These are phyloP conservation scores for Geranomyces michiganensis DNA, from an alignment of 192 early-diverging fungal species.

Conservation along the genomic window DNA sequence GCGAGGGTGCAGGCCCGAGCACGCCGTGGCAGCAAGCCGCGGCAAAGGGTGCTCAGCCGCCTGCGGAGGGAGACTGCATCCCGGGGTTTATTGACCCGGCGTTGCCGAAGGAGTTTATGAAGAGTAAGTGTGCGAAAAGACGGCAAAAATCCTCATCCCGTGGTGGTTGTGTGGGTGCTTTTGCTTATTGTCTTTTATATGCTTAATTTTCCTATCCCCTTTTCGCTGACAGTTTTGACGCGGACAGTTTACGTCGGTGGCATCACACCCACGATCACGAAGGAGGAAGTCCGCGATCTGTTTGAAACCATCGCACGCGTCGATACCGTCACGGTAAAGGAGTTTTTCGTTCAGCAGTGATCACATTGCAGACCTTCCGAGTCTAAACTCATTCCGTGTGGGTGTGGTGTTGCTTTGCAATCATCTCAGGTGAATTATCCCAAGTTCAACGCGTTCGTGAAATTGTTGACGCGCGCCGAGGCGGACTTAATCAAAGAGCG, in stretches of 20 bases:
- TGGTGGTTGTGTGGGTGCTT: background rate
- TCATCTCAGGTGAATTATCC: constrained; percentile 58
- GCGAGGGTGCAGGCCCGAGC: constrained; percentile 15
- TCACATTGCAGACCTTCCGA: too few relatives aligned
- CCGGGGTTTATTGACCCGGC: constrained; percentile 32
- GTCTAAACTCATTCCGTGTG: too few relatives aligned
- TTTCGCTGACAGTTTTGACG: constrained; percentile 50
- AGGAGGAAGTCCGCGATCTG: constrained; percentile 43
- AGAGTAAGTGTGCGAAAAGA: constrained; percentile 35
- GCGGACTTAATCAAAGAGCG: constrained; percentile 44
- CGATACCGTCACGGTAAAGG: constrained; percentile 51
- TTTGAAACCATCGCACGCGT: constrained; percentile 51
- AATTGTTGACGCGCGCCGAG: constrained; percentile 54
- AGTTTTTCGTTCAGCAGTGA: background rate
- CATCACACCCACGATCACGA: constrained; percentile 39
- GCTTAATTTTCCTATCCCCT: background rate
- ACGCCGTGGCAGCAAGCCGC: constrained; percentile 27
- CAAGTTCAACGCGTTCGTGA: constrained; percentile 57
- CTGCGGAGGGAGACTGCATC: constrained; percentile 26
- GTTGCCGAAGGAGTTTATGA: constrained; percentile 43
- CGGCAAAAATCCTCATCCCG: too few relatives aligned
- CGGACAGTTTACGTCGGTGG: constrained; percentile 56
- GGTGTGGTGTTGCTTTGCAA: background rate
- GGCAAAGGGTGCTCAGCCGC: constrained; percentile 12
- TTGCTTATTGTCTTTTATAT: background rate